Evolutionary conservation across 176 grass and related monocot genomes (phyloP), one percentile per base, ranked within the genome.

Genomic region (Aegilops tauschii): DNA sequence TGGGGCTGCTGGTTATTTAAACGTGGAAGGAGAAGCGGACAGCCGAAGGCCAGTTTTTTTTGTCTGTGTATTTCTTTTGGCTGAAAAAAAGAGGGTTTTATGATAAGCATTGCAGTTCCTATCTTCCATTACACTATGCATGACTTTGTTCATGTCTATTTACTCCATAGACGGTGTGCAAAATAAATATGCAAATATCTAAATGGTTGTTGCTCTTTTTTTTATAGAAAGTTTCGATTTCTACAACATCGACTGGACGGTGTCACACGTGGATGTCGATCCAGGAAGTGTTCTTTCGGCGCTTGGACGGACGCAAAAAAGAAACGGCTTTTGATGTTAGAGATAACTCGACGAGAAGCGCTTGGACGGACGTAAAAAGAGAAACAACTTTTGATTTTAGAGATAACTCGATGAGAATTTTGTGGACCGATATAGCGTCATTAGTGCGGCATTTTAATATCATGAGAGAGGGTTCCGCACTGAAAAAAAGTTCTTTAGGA

Each of bases 1-100:
- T 36, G 70, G 40, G 56, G 35, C 36, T 1, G 29, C 14, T 54
- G 2, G 64, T 31, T 88, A 87, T 91, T 88, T 88, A 85, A 91
- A 88, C 77, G 64, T 5, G 59, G 5, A 1, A 36, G 65, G 58
- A 37, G 23, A 49, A 25, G 9, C 29, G 78, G 66, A 86, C 47
- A 76, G 23, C 20, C 29, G 29, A 61, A 75, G 58, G 21, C 10
- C 67, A 12, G 67, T 66, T 56, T 63, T 6, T 44, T 65, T 37
- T 8, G 5, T 1, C 13, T 30, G 2, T 23, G 1, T 72, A 40
- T 5, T 77, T 59, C 14, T 36, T 5, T n/a, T 3, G 52, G 30
- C 7, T 20, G 5, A 20, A 58, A 52, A 31, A 2, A 69, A 25
- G 3, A 18, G 13, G 2, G 14, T 61, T 83, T 20, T 58, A 58